Percentiles rank a stretch among this genome's conserved stretches.
These are phyloP conservation scores for Sclerotinia glacialis DNA, from an alignment of 2,329 filamentous ascomycete genomes.

Conservation along the genomic window DNA sequence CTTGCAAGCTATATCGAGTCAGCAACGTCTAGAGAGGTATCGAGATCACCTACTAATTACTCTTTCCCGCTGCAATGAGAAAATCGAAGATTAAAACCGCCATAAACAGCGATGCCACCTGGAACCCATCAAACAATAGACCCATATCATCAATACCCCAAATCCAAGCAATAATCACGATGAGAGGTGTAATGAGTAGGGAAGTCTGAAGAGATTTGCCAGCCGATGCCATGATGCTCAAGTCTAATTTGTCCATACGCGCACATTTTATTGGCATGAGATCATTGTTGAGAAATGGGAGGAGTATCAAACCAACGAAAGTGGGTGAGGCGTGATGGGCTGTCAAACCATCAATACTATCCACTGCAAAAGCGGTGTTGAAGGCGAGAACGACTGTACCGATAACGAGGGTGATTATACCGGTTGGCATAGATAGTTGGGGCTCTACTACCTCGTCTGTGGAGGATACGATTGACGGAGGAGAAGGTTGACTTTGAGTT, in stretches of 20 bases:
- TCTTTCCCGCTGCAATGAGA: neutral
- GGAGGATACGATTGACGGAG: neutral
- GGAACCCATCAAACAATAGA: constrained; percentile 10
- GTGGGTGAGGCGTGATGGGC: constrained; percentile 66
- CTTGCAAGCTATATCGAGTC: neutral
- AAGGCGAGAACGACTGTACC: constrained; percentile 15
- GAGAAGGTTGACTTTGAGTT: neutral
- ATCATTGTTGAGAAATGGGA: constrained; percentile 74
- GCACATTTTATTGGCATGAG: constrained; percentile 76
- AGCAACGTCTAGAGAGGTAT: neutral
- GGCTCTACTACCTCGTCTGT: neutral
- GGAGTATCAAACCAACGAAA: constrained; percentile 73
- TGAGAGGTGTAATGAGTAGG: constrained; percentile 71
- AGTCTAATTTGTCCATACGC: constrained; percentile 68
- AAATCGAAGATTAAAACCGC: constrained; percentile 4
- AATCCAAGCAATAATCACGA: constrained; percentile 63
- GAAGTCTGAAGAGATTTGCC: constrained; percentile 76
- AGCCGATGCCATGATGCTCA: constrained; percentile 75
- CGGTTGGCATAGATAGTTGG: neutral
- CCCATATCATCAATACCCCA: constrained; percentile 48
- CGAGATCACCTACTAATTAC: neutral
- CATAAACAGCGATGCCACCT: constrained; percentile 19
- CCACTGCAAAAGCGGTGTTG: constrained; percentile 61
- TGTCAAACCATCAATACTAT: constrained; percentile 68
- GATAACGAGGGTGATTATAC: neutral